phyloP scores from a whole-genome alignment of 352 stramenopile genomes.

The Globisporangium paddicum region DNA sequence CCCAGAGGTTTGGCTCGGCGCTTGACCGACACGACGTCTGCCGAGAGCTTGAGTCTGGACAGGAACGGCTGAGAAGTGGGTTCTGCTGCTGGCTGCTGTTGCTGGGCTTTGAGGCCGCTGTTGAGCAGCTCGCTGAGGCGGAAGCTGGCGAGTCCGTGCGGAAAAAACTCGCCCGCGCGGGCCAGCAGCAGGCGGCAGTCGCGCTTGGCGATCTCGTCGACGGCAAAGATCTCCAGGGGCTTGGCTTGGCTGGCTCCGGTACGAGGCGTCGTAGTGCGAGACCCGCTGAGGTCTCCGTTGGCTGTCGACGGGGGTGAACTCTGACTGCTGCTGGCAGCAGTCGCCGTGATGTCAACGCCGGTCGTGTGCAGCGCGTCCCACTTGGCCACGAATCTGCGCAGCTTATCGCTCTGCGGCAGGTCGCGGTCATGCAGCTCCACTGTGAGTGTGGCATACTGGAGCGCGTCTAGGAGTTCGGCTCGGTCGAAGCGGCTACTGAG shows the following conservation, averaged over 20 bases:
- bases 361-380: constrained; percentile 54
- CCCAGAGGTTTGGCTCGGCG: constrained; percentile 46
- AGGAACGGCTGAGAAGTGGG: constrained; percentile 22
- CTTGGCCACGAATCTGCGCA: constrained; percentile 42
- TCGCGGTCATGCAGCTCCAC: constrained; percentile 77
- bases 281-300: background rate
- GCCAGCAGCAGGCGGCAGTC: constrained; percentile 46
- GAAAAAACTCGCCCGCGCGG: constrained; percentile 37
- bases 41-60: constrained; percentile 33
- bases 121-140: constrained; percentile 54
- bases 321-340: background rate
- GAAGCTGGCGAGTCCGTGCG: constrained; percentile 53
- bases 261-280: constrained; percentile 15
- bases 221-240: constrained; percentile 35
- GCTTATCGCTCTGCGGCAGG: constrained; percentile 25
- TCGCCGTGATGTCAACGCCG: constrained; percentile 23
- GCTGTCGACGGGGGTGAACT: background rate
- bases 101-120: constrained; percentile 6
- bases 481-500: constrained; percentile 37
- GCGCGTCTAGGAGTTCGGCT: constrained; percentile 37
- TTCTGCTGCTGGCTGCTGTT: background rate
- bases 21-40: constrained; percentile 51
- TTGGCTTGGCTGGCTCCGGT: constrained; percentile 15
- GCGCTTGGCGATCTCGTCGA: constrained; percentile 52
- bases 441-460: constrained; percentile 30